Percentiles rank a stretch among this genome's conserved stretches.
phyloP scores from a whole-genome alignment of 345 rosid species.

The Aquilaria malaccensis region DNA sequence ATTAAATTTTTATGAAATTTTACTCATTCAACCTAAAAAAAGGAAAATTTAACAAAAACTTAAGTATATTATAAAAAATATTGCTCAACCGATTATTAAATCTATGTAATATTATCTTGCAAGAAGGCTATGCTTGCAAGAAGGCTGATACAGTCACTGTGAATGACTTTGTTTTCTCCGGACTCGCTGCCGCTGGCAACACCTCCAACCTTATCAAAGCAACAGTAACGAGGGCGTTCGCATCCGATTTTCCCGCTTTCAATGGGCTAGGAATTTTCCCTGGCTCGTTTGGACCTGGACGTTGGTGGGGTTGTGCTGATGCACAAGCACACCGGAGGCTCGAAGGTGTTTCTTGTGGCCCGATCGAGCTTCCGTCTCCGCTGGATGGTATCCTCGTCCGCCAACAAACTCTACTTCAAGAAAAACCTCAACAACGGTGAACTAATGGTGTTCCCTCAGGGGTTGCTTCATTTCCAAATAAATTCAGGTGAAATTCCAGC shows the following conservation, averaged over 20 bases:
- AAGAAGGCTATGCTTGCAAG: slow-evolving; percentile 21
- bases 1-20: too few species aligned
- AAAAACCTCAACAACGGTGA: too few species aligned
- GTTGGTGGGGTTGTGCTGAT: slow-evolving; percentile 64
- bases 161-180: slow-evolving; percentile 58
- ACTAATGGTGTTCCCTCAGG: slow-evolving; percentile 26
- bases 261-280: slow-evolving; percentile 72
- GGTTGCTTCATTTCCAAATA: slow-evolving; percentile 68
- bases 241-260: slow-evolving; percentile 40
- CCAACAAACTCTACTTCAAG: not conserved
- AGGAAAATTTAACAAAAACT: too few species aligned
- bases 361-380: slow-evolving; percentile 45
- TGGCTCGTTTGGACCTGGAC: slow-evolving; percentile 76
- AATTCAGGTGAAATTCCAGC: slow-evolving; percentile 41
- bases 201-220: slow-evolving; percentile 69
- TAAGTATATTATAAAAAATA: too few species aligned
- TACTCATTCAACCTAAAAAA: too few species aligned
- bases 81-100: too few species aligned
- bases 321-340: slow-evolving; percentile 77
- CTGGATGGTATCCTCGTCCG: slow-evolving; percentile 40
- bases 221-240: slow-evolving; percentile 62
- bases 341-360: slow-evolving; percentile 46
- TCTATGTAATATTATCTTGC: too few species aligned
- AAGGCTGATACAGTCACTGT: slow-evolving; percentile 36
- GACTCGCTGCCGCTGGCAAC: slow-evolving; percentile 53